Percentiles rank a stretch among this genome's conserved stretches.
These are phyloP conservation scores for Aspergillus haitiensis DNA, from an alignment of 495 filamentous ascomycete genomes.

Conservation along the genomic window DNA sequence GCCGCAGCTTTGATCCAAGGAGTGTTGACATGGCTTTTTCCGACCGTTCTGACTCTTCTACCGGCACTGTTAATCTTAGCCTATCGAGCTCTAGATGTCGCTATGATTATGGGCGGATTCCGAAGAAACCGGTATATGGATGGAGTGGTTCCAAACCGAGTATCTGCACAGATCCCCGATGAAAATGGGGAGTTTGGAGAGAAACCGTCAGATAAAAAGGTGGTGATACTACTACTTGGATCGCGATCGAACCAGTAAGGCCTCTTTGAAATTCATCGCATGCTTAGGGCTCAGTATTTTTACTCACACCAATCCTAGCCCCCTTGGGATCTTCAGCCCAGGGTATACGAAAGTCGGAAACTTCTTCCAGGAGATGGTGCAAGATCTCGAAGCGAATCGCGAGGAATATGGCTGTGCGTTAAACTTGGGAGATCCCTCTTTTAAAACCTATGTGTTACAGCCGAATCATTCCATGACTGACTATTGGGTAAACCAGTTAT, in stretches of 20 bases:
- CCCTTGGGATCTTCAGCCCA: slow-evolving; percentile 4
- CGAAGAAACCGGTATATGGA: slow-evolving; percentile 4
- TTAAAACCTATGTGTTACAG: neutral
- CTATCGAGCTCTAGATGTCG: slow-evolving; percentile 2
- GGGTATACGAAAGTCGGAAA: neutral
- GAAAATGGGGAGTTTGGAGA: slow-evolving; percentile 11
- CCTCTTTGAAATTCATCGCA: neutral
- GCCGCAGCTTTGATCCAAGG: neutral
- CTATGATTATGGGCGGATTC: slow-evolving; percentile 4
- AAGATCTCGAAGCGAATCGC: slow-evolving; percentile 8
- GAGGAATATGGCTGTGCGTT: slow-evolving; percentile 7
- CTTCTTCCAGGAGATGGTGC: neutral
- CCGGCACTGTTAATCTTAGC: slow-evolving; percentile 2
- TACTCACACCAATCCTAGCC: neutral
- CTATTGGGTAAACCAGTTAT: neutral
- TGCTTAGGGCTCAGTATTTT: neutral
- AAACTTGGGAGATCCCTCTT: neutral
- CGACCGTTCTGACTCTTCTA: slow-evolving; percentile 8
- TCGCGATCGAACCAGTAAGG: slow-evolving; percentile 11
- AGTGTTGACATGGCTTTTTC: slow-evolving; percentile 3
- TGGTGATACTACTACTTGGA: slow-evolving; percentile 7
- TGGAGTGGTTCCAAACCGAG: neutral
- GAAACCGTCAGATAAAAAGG: neutral
- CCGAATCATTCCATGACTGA: neutral
- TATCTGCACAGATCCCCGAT: slow-evolving; percentile 10